Evolutionary conservation across 2,329 filamentous ascomycete species (phyloP), one percentile per base, ranked within the genome.

Genomic region (Fusarium siculi): DNA sequence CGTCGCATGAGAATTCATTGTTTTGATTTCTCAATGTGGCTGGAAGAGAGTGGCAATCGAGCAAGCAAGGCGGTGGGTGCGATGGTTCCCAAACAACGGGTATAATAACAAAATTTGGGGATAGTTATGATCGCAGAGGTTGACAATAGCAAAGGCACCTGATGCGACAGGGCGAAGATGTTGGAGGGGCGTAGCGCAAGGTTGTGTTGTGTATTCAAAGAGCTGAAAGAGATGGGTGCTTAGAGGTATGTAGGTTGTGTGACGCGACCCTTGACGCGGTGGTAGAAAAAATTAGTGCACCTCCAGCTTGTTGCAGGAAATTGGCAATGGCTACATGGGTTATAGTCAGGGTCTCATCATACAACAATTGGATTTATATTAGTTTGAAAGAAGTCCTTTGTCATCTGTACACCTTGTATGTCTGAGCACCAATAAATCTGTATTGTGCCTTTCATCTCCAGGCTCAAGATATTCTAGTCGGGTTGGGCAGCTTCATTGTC

Each of bases 1-100:
- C 50, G 82, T 84, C 64, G 79, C 63, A 73, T 84, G 82, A 34
- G 80, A 68, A 68, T 83, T 83, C 81, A 84, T 83, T 58, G 49
- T 68, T 68, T 42, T 64, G 62, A 71, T 44, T 68, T 32, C 47
- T 61, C 49, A 37, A 57, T 65, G 66, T 63, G 76, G 67, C 61
- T 63, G 66, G 65, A 49, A 58, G 63, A 57, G 46, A 60, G 60
- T 53, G 58, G 56, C 52, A 49, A 53, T 49, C 32, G n/a, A 73
- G 62, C 46, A 69, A 74, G 69, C 74, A 60, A 57, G 39, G 36
- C 23, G 37, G 37, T 23, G 42, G 40, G 42, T 62, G 62, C 42
- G 53, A 36, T 59, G 40, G 55, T n/a, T 36, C 58, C 46, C 43
- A 37, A 10, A 49, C 52, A 50, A 53, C 46, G 40, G 25, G 44